Evolutionary conservation across 495 filamentous ascomycete species (phyloP).

Genomic region (Penicillium pancosmium): DNA sequence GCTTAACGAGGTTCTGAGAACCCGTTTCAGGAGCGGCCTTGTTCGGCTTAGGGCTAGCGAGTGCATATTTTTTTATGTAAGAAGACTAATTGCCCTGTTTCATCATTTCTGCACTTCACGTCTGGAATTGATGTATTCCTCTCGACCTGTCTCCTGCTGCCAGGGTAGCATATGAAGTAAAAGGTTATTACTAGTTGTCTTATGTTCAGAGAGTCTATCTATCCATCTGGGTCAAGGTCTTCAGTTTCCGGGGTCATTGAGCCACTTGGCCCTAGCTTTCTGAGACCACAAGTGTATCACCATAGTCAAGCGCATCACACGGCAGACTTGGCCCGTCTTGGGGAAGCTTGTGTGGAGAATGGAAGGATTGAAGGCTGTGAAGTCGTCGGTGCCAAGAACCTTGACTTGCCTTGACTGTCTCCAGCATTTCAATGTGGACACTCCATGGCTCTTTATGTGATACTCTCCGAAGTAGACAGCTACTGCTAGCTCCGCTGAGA

Average conservation of each 20-base stretch:
- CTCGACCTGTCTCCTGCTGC: not conserved
- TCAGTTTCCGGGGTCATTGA: not conserved
- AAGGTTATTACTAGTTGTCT: too few relatives aligned
- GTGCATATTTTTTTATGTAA: not conserved
- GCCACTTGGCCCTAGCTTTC: not conserved
- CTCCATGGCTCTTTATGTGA: too few relatives aligned
- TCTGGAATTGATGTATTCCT: not conserved
- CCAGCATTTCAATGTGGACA: too few relatives aligned
- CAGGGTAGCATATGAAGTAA: not conserved
- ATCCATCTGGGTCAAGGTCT: not conserved
- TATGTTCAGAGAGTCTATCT: too few relatives aligned
- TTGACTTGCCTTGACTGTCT: too few relatives aligned
- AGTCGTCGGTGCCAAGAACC: too few relatives aligned
- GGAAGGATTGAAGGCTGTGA: too few relatives aligned
- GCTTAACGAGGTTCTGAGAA: not conserved
- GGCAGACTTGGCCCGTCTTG: not conserved
- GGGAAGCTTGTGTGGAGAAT: slow-evolving; percentile 2
- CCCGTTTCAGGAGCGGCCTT: not conserved
- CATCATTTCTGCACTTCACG: not conserved
- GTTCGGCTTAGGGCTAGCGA: not conserved
- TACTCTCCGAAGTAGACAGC: too few relatives aligned
- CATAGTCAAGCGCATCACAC: not conserved
- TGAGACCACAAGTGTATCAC: not conserved
- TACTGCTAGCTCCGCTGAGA: too few relatives aligned
- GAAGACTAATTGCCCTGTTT: not conserved